These are phyloP conservation scores for Penicillium antarcticum DNA, from an alignment of 495 filamentous ascomycete genomes.

Conservation along the genomic window DNA sequence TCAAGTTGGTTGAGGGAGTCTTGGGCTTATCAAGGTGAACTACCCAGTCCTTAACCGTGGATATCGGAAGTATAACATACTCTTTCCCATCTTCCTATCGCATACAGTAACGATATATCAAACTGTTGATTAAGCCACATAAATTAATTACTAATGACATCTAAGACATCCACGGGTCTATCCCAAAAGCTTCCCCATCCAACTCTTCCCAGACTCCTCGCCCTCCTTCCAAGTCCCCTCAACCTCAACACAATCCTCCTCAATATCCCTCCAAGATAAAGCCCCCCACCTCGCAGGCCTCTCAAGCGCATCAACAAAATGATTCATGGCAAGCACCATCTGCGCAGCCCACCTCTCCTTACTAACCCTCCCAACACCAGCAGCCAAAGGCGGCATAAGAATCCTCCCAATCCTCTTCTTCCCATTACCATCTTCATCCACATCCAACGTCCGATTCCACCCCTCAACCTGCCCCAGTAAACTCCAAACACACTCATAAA, in stretches of 20 bases:
- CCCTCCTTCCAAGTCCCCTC: conserved; percentile 18
- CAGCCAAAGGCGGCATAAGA: conserved; percentile 49
- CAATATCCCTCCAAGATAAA: conserved; percentile 30
- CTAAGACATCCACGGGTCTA: too few relatives aligned
- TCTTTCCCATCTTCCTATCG: too few relatives aligned
- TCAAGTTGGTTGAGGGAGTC: too few relatives aligned
- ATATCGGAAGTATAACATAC: background rate
- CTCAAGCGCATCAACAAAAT: conserved; percentile 42
- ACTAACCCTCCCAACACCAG: conserved; percentile 41
- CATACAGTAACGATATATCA: too few relatives aligned
- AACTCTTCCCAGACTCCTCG: background rate
- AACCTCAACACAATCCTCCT: conserved; percentile 23
- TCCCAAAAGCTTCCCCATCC: too few relatives aligned
- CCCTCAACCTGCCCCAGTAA: conserved; percentile 44
- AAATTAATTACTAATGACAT: too few relatives aligned
- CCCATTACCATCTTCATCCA: background rate
- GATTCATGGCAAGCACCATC: conserved; percentile 46
- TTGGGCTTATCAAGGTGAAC: too few relatives aligned
- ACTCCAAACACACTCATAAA: conserved; percentile 53
- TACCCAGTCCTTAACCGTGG: too few relatives aligned
- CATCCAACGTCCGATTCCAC: conserved; percentile 30
- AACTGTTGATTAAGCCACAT: too few relatives aligned
- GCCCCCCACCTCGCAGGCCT: conserved; percentile 29
- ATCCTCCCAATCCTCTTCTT: conserved; percentile 35
- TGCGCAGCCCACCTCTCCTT: conserved; percentile 46